Conservation (phyloP, 1,139 yeast species). For the Yamadazyma mexicana region DNA sequence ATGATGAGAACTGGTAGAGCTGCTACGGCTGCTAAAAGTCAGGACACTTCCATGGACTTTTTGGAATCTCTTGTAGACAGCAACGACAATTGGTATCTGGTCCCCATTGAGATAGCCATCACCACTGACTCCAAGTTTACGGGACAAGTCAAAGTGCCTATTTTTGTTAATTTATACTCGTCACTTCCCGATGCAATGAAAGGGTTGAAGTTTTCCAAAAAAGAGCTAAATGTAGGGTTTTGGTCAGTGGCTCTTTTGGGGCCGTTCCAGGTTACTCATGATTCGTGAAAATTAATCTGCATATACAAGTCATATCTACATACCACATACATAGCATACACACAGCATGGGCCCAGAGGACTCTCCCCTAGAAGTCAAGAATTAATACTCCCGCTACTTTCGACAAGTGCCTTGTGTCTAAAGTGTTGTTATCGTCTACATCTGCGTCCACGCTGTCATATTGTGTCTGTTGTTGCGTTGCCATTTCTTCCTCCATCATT, state of each 20-base stretch:
- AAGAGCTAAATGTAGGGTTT: slow-evolving; percentile 28
- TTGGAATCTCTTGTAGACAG: slow-evolving; percentile 21
- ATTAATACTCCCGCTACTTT: slow-evolving; percentile 56
- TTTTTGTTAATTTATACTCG: slow-evolving; percentile 28
- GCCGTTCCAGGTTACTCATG: background rate
- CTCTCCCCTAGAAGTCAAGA: slow-evolving; percentile 46
- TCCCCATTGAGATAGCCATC: slow-evolving; percentile 26
- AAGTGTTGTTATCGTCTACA: slow-evolving; percentile 18
- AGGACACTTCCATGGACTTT: slow-evolving; percentile 20
- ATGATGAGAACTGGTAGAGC: slow-evolving; percentile 26
- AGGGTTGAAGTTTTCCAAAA: slow-evolving; percentile 18
- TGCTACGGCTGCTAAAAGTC: slow-evolving; percentile 6
- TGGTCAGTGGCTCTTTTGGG: slow-evolving; percentile 26
- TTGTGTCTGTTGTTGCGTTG: slow-evolving; percentile 9
- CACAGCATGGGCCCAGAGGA: no score
- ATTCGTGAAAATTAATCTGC: no score
- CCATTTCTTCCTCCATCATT: slow-evolving; percentile 14
- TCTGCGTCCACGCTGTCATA: slow-evolving; percentile 6
- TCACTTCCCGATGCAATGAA: slow-evolving; percentile 24
- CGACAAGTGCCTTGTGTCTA: slow-evolving; percentile 54
- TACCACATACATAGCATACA: no score
- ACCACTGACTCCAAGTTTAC: slow-evolving; percentile 1
- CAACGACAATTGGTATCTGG: slow-evolving; percentile 36
- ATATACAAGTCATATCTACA: background rate
- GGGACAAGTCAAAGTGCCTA: slow-evolving; percentile 23